Percentiles rank a stretch among this genome's conserved stretches.
These are phyloP conservation scores for Suhomyces wounanorum DNA, from an alignment of 1,139 yeast genomes.

Conservation along the genomic window DNA sequence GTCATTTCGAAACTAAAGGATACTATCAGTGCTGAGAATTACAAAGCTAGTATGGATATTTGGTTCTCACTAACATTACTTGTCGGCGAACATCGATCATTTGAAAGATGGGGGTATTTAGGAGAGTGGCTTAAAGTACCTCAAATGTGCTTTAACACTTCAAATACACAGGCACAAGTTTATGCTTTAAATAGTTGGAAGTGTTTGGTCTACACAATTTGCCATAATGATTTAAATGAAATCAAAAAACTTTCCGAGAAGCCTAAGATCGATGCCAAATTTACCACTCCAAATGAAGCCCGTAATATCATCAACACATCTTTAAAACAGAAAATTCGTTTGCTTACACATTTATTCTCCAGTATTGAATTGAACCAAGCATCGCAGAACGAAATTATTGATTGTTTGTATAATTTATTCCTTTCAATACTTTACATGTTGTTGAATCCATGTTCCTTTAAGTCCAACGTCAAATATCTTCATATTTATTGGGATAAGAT, in stretches of 20 bases:
- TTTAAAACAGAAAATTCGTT: constrained; percentile 30
- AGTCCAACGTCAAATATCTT: constrained; percentile 27
- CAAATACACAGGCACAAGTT: constrained; percentile 27
- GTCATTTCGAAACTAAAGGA: constrained; percentile 28
- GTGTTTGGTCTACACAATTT: constrained; percentile 38
- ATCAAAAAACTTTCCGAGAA: constrained; percentile 22
- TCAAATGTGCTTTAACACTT: constrained; percentile 31
- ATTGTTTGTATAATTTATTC: constrained; percentile 33
- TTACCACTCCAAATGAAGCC: not conserved
- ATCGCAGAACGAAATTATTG: constrained; percentile 28
- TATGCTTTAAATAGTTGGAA: constrained; percentile 41
- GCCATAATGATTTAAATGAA: constrained; percentile 34
- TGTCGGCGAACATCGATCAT: constrained; percentile 26
- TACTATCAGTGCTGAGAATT: constrained; percentile 29
- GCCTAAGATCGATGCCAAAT: constrained; percentile 14
- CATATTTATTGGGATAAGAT: constrained; percentile 44
- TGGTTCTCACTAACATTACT: constrained; percentile 45
- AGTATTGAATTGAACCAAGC: constrained; percentile 26
- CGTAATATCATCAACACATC: constrained; percentile 20
- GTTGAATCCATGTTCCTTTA: constrained; percentile 26
- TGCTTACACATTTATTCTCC: constrained; percentile 32
- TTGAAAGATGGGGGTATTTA: constrained; percentile 38
- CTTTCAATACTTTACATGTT: constrained; percentile 37
- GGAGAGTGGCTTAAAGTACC: constrained; percentile 39
- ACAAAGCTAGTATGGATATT: constrained; percentile 42